Conservation (phyloP, 2,329 filamentous ascomycete genomes). For the Fusarium torreyae region DNA sequence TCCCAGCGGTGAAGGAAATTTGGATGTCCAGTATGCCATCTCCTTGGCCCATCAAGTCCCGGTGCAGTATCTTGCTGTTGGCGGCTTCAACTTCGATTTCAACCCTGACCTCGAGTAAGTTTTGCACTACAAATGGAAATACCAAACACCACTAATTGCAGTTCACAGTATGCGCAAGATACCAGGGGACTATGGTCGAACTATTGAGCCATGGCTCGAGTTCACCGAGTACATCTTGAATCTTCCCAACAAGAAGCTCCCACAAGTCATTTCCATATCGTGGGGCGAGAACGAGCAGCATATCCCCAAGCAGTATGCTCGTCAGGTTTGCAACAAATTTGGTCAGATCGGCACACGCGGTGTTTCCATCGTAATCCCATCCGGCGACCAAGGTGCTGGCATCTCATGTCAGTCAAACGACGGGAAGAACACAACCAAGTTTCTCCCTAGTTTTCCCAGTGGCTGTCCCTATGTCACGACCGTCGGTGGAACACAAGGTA, state of each 20-base stretch:
- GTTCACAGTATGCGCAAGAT: conserved; percentile 29
- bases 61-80: conserved; percentile 53
- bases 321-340: conserved; percentile 68
- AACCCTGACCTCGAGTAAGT: conserved; percentile 56
- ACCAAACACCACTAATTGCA: not conserved
- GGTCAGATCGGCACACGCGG: conserved; percentile 76
- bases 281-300: conserved; percentile 79
- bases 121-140: not conserved
- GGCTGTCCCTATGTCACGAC: conserved; percentile 73
- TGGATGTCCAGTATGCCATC: conserved; percentile 57
- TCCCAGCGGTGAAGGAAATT: conserved; percentile 55
- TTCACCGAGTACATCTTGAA: conserved; percentile 73
- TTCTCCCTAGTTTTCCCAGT: conserved; percentile 55
- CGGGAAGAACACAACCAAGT: conserved; percentile 53
- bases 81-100: conserved; percentile 52
- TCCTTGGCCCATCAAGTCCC: conserved; percentile 54
- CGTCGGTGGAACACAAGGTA: conserved; percentile 70
- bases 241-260: conserved; percentile 68
- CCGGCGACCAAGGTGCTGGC: conserved; percentile 68
- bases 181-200: conserved; percentile 50
- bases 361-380: conserved; percentile 75
- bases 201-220: conserved; percentile 77
- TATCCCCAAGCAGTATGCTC: conserved; percentile 71
- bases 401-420: conserved; percentile 57
- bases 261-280: conserved; percentile 76